Evolutionary conservation across 352 stramenopile species (phyloP).

Genomic region (Pythium aristosporum): DNA sequence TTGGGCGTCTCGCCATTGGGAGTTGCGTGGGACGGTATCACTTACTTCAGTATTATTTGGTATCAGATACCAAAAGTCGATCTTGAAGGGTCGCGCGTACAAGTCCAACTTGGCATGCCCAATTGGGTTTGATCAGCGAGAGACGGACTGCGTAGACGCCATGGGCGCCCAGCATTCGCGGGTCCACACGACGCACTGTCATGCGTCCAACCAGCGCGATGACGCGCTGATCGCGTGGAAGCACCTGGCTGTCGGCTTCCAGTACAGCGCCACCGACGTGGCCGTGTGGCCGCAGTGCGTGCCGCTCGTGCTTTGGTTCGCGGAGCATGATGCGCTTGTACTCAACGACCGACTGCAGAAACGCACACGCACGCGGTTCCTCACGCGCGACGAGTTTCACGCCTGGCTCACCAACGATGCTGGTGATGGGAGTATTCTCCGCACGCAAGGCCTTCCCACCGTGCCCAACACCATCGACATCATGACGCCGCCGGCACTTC

Average conservation of each 20-base stretch:
- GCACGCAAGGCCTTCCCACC: constrained; percentile 12
- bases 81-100: constrained; percentile 20
- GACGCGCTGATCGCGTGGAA: constrained; percentile 16
- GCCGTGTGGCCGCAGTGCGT: constrained; percentile 59
- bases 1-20: not conserved
- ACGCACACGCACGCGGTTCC: constrained; percentile 30
- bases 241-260: constrained; percentile 41
- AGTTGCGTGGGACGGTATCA: not conserved
- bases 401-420: constrained; percentile 33
- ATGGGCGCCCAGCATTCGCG: constrained; percentile 50
- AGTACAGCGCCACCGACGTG: constrained; percentile 53
- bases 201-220: not conserved
- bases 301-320: constrained; percentile 67
- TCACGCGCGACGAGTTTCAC: constrained; percentile 48
- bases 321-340: constrained; percentile 40
- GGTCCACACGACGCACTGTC: not conserved
- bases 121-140: not conserved
- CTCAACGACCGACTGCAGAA: constrained; percentile 33
- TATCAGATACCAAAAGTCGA: constrained; percentile 9
- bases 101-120: constrained; percentile 6
- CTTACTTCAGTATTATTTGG: no score
- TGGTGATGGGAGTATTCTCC: not conserved
- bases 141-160: not conserved
- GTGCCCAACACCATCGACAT: constrained; percentile 46
- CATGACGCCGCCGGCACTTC: constrained; percentile 39